Base-by-base conservation (phyloP, 257 asterid species). In the Misopates orontium region DNA sequence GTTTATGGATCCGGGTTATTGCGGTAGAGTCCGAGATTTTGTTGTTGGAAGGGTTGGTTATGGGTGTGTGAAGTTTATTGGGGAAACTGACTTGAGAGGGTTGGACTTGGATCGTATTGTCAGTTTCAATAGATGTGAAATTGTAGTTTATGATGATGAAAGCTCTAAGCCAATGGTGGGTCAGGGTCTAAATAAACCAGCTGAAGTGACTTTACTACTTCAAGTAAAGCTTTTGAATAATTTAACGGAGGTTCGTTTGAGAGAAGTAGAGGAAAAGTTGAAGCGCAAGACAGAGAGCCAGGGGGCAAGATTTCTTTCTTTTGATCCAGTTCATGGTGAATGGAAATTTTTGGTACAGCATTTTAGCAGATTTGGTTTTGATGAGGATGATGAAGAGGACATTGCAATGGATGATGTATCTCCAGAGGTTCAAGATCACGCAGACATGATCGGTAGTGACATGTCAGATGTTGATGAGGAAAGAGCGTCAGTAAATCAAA, bases 351-450 rank as follows among this genome's bases (percentile, higher is more conserved):
- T 63, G 7, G 99, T 94, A 68, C 85, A 87, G 60, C 99, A 88
- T 77, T 94, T 94, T 77, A 94, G 99, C 80, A 88, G 96, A 77
- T 94, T 87, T 80, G 99, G 99, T 49, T 80, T 94, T 72, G 76
- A 58, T 75, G 96, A 80, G 14, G 96, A 90, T 67, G 99, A 89
- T 50, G 99, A 90, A 69, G 97, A 90, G 44, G 99, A 90, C 77
- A 77, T 84, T 66, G 74, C 77, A 19, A 85, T 87, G 90, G 90
- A 83, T 72, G 91, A 73, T 59, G 83, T 18, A 14, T 71, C 96
- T 66, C 84, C 87, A 16, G 87, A 70, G 74, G 87, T 70, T 62
- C 84, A 70, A 68, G 83, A 78, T 66, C 79, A 76, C 19, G 72
- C 55, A 28, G 81, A 82, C 69, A 75, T 82, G 81, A 73, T 75